These are phyloP conservation scores for Xerocomellus chrysenteron DNA, from an alignment of 768 basidiomycete genomes.

Conservation along the genomic window DNA sequence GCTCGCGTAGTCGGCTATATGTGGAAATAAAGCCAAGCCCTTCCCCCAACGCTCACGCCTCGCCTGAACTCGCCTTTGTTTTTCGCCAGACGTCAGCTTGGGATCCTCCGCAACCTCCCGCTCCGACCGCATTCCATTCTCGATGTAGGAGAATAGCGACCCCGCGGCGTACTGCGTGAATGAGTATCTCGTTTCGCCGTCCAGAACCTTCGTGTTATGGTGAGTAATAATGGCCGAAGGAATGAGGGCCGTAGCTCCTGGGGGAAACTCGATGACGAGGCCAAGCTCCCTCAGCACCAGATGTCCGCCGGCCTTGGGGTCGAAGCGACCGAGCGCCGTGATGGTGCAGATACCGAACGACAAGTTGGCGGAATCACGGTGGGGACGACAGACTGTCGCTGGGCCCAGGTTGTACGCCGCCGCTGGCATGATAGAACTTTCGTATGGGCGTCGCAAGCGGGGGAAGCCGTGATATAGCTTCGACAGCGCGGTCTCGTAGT, in stretches of 20 bases:
- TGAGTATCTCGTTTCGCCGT: background rate
- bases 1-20: too few species aligned
- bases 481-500: too few species aligned
- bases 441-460: too few species aligned
- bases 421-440: too few species aligned
- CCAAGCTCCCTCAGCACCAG: background rate
- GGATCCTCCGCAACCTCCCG: background rate
- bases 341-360: constrained; percentile 6
- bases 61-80: too few species aligned
- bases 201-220: background rate
- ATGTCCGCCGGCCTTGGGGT: background rate
- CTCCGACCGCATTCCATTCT: background rate
- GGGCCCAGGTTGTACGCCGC: background rate
- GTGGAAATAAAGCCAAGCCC: too few species aligned
- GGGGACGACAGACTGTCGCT: background rate
- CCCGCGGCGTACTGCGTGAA: background rate
- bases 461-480: too few species aligned
- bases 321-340: background rate
- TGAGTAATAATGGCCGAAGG: background rate
- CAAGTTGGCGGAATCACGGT: background rate
- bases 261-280: background rate
- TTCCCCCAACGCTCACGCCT: too few species aligned
- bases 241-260: background rate
- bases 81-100: too few species aligned
- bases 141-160: background rate